These are phyloP conservation scores for Ganoderma lingzhi DNA, from an alignment of 1,284 basidiomycete species.

Conservation along the genomic window DNA sequence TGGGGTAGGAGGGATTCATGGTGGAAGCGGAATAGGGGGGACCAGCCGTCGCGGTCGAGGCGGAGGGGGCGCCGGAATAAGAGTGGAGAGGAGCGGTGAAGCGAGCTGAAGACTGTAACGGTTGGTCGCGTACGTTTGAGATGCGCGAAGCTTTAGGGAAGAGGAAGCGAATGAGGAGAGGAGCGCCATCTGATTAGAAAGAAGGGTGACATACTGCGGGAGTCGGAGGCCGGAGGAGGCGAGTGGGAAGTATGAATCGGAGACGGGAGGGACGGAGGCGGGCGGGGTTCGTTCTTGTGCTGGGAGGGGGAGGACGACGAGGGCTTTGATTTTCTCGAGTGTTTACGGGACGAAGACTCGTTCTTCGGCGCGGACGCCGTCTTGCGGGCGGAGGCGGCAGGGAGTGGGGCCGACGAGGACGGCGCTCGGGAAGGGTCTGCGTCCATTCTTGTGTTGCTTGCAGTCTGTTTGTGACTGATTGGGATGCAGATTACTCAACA, in stretches of 20 bases:
- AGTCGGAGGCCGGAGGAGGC: constrained; percentile 28
- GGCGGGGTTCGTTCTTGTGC: constrained; percentile 12
- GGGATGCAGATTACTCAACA: constrained; percentile 27
- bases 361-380: constrained; percentile 9
- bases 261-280: constrained; percentile 17
- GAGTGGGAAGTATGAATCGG: constrained; percentile 14
- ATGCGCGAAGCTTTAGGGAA: constrained; percentile 45
- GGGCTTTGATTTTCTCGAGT: constrained; percentile 19
- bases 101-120: constrained; percentile 42
- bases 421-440: constrained; percentile 20
- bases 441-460: constrained; percentile 30
- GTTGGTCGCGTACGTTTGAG: constrained; percentile 48
- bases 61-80: constrained; percentile 50
- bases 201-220: constrained; percentile 33
- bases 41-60: constrained; percentile 38
- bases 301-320: constrained; percentile 9
- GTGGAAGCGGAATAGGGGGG: constrained; percentile 39
- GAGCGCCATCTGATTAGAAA: constrained; percentile 29
- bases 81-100: constrained; percentile 59
- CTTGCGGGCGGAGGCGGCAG: constrained; percentile 28
- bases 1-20: constrained; percentile 71
- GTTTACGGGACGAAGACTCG: constrained; percentile 11
- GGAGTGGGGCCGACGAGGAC: constrained; percentile 30
- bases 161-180: constrained; percentile 19
- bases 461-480: constrained; percentile 31